Conservation (phyloP, 805 yeast species). For the Candida nanaspora region DNA sequence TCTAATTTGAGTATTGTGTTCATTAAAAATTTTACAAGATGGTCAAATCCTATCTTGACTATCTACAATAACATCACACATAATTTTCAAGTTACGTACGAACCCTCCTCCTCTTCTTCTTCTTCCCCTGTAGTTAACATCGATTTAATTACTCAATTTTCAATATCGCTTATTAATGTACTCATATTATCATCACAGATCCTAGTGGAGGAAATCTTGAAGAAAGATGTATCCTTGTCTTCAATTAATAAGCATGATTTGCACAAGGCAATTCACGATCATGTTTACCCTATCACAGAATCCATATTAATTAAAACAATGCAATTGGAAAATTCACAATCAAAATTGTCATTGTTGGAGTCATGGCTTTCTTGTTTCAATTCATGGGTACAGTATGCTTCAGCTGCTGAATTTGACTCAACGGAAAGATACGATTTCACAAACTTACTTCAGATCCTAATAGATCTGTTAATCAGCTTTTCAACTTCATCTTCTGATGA, state of each 20-base stretch:
- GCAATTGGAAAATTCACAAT: too few species aligned
- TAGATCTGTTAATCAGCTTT: conserved; percentile 5
- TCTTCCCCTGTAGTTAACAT: too few species aligned
- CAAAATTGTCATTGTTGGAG: conserved; percentile 1
- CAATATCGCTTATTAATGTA: conserved; percentile 5
- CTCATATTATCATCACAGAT: conserved; percentile 34
- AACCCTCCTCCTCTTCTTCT: too few species aligned
- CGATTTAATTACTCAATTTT: background rate
- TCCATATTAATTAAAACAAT: conserved; percentile 1
- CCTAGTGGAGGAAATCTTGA: conserved; percentile 44
- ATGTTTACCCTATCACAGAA: background rate
- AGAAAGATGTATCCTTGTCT: conserved; percentile 20
- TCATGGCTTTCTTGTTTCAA: conserved; percentile 25
- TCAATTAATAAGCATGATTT: conserved; percentile 18
- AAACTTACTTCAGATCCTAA: conserved; percentile 7
- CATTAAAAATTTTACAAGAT: conserved; percentile 28
- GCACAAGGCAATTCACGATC: conserved; percentile 30
- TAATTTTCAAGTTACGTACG: background rate
- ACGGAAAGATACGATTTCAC: conserved; percentile 20
- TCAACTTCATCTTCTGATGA: conserved; percentile 6
- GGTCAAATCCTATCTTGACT: conserved; percentile 34
- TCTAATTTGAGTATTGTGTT: conserved; percentile 47
- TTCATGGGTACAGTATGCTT: conserved; percentile 31
- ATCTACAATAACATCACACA: background rate
- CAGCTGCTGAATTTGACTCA: conserved; percentile 29